A percentile compares a stretch with the other conserved stretches of the same genome.
Conservation (phyloP, 257 asterid genomes). For the Echium plantagineum region DNA sequence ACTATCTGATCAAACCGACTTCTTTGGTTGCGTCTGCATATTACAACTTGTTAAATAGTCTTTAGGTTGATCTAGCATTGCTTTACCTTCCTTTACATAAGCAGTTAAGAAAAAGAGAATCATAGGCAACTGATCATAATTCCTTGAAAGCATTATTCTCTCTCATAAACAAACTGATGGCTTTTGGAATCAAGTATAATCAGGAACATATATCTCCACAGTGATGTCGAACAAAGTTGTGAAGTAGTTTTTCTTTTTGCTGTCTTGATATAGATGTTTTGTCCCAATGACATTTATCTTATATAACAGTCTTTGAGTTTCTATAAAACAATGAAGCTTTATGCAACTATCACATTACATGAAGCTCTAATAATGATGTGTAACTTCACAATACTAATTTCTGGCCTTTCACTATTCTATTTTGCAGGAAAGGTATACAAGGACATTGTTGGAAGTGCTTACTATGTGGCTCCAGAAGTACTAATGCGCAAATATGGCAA, state of each 20-base stretch:
- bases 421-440: conserved; percentile 55
- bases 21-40: not conserved
- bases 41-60: not conserved
- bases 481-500: conserved; percentile 61
- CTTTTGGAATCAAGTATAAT: no score
- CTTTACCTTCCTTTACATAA: no score
- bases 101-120: no score
- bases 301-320: not conserved
- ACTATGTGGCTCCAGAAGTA: conserved; percentile 84
- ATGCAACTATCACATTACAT: not conserved
- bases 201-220: no score
- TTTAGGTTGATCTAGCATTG: not conserved
- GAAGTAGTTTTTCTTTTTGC: no score
- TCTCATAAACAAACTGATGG: no score
- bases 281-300: not conserved
- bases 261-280: no score
- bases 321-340: not conserved
- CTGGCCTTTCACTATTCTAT: not conserved
- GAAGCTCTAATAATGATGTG: not conserved
- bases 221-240: not conserved
- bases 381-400: conserved; percentile 6
- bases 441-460: conserved; percentile 84
- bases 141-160: no score
- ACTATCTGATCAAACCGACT: not conserved
- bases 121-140: no score